Percentiles rank a stretch among this genome's conserved stretches.
Conservation (phyloP, 1,284 basidiomycete genomes). For the Rhizopogon parksii region DNA sequence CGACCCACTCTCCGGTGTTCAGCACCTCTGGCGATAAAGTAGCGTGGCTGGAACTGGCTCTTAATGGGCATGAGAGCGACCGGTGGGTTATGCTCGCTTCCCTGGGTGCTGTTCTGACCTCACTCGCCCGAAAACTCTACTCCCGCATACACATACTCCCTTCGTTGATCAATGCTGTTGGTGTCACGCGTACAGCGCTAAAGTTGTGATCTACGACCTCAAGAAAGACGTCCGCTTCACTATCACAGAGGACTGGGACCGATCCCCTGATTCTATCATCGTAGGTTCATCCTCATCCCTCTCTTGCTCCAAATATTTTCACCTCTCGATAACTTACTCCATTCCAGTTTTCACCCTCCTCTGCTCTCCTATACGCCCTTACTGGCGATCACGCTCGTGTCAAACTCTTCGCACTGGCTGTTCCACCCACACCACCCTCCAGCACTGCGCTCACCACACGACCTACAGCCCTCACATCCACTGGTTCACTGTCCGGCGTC, state of each 20-base stretch:
- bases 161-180: background rate
- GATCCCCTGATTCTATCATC: constrained; percentile 56
- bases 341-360: background rate
- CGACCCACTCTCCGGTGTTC: constrained; percentile 66
- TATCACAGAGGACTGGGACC: constrained; percentile 77
- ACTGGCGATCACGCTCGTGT: constrained; percentile 69
- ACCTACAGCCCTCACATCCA: constrained; percentile 55
- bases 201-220: constrained; percentile 76
- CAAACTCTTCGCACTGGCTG: constrained; percentile 65
- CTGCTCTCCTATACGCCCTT: constrained; percentile 56
- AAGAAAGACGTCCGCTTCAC: constrained; percentile 59
- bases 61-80: constrained; percentile 85
- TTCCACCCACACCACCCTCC: constrained; percentile 60
- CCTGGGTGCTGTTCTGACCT: background rate
- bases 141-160: background rate
- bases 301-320: background rate
- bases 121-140: background rate
- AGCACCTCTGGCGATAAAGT: constrained; percentile 61
- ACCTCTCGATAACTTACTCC: background rate
- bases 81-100: constrained; percentile 34
- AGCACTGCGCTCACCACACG: constrained; percentile 14
- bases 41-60: constrained; percentile 80
- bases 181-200: constrained; percentile 37
- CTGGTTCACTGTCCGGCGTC: constrained; percentile 51
- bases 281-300: constrained; percentile 31